Percentiles rank a stretch among this genome's conserved stretches.
These are phyloP conservation scores for Saccharomycopsis sp. DNA, from an alignment of 805 yeast species.

Conservation along the genomic window DNA sequence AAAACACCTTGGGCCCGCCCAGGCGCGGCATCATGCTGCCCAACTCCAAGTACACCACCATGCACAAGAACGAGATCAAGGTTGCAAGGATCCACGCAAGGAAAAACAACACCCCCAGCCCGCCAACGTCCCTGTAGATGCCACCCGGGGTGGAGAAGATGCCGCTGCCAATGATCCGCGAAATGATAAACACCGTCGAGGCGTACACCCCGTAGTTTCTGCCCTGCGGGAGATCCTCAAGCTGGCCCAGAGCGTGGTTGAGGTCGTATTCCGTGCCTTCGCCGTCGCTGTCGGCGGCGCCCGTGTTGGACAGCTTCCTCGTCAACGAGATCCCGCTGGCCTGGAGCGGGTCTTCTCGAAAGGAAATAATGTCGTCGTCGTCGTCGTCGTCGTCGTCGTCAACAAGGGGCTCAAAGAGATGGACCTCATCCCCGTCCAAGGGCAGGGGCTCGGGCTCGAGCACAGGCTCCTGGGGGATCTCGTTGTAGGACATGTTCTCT, in stretches of 20 bases:
- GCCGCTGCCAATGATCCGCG: conserved; percentile 71
- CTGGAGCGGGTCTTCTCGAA: background rate
- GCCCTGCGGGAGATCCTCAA: conserved; percentile 54
- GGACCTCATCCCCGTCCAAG: too few species aligned
- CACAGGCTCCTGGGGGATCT: too few species aligned
- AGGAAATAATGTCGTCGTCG: too few species aligned
- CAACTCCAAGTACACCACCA: conserved; percentile 56
- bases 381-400: too few species aligned
- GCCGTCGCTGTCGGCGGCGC: background rate
- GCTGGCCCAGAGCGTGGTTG: conserved; percentile 7
- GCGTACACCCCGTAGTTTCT: conserved; percentile 65
- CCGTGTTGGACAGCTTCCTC: background rate
- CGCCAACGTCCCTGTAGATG: conserved; percentile 58
- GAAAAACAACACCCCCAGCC: conserved; percentile 53
- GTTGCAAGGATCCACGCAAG: conserved; percentile 58
- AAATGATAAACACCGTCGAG: conserved; percentile 52
- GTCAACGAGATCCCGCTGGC: background rate
- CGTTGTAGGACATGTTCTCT: too few species aligned
- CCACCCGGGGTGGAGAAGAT: conserved; percentile 66
- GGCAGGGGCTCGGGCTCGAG: too few species aligned
- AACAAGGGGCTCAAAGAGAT: too few species aligned
- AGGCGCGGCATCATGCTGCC: conserved; percentile 65
- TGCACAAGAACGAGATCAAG: conserved; percentile 53
- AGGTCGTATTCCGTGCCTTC: conserved; percentile 14
- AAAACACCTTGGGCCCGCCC: conserved; percentile 68